phyloP scores from a whole-genome alignment of 1,139 yeast genomes.

The Taphrina communis region DNA sequence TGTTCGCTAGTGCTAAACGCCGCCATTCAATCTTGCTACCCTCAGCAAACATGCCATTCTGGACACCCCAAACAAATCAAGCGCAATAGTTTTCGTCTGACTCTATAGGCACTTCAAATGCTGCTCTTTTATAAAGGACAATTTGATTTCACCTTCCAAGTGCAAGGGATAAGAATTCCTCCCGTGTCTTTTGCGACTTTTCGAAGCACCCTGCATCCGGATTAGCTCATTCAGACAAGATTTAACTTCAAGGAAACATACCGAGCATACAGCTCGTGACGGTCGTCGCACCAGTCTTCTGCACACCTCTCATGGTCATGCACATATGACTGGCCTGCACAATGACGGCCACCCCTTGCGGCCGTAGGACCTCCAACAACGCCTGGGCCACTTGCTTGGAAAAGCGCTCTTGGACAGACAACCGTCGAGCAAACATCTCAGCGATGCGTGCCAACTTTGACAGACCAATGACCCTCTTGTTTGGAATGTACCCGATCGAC shows the following conservation, averaged over 20 bases:
- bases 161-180: constrained; percentile 68
- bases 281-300: constrained; percentile 91
- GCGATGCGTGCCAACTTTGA: constrained; percentile 93
- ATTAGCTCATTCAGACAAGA: not conserved
- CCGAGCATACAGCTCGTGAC: constrained; percentile 98
- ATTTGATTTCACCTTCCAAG: constrained; percentile 15
- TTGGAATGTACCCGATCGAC: constrained; percentile 87
- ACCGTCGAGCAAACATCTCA: constrained; percentile 92
- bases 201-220: constrained; percentile 59
- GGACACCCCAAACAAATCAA: no score
- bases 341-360: constrained; percentile 97
- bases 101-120: no score
- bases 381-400: constrained; percentile 99
- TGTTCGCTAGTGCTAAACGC: constrained; percentile 20
- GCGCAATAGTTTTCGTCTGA: no score
- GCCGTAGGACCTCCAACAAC: constrained; percentile 82
- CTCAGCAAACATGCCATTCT: no score
- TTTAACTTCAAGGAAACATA: constrained; percentile 51
- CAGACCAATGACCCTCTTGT: constrained; percentile 89
- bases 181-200: constrained; percentile 91
- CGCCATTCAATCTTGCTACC: no score
- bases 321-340: constrained; percentile 99
- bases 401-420: constrained; percentile 95
- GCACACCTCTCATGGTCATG: constrained; percentile 98
- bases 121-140: no score